Evolutionary conservation across 805 yeast genomes (phyloP).

Genomic region (Phaffomyces opuntiae): DNA sequence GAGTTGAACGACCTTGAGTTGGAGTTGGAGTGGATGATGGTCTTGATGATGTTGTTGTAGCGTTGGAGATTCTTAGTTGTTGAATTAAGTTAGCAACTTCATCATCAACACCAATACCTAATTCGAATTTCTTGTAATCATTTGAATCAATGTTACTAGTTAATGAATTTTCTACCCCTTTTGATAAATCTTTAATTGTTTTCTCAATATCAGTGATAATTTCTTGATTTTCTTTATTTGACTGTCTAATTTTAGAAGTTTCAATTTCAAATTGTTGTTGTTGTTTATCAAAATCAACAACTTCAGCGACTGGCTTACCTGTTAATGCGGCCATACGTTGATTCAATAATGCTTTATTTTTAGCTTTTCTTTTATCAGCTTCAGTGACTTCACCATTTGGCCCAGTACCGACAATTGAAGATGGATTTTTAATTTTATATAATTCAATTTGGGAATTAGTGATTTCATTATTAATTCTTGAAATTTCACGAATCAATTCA

Average conservation of each 20-base stretch:
- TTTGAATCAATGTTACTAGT: constrained; percentile 31
- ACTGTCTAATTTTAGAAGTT: constrained; percentile 42
- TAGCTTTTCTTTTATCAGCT: constrained; percentile 71
- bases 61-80: constrained; percentile 33
- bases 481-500: constrained; percentile 53
- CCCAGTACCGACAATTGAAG: constrained; percentile 74
- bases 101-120: constrained; percentile 71
- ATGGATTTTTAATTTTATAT: constrained; percentile 61
- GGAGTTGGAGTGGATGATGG: neutral
- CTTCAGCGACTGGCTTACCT: constrained; percentile 51
- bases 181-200: constrained; percentile 55
- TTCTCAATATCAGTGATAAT: constrained; percentile 66
- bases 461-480: constrained; percentile 60
- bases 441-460: constrained; percentile 58
- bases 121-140: constrained; percentile 70
- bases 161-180: constrained; percentile 30
- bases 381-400: constrained; percentile 84
- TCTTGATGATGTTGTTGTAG: constrained; percentile 2
- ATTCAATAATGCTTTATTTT: constrained; percentile 67
- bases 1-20: constrained; percentile 7
- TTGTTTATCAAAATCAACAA: constrained; percentile 32
- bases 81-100: constrained; percentile 57
- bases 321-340: constrained; percentile 92
- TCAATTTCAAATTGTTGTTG: constrained; percentile 40
- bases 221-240: constrained; percentile 47